Evolutionary conservation across 108 stramenopile species (phyloP).

Genomic region (Skeletonema menzelii): DNA sequence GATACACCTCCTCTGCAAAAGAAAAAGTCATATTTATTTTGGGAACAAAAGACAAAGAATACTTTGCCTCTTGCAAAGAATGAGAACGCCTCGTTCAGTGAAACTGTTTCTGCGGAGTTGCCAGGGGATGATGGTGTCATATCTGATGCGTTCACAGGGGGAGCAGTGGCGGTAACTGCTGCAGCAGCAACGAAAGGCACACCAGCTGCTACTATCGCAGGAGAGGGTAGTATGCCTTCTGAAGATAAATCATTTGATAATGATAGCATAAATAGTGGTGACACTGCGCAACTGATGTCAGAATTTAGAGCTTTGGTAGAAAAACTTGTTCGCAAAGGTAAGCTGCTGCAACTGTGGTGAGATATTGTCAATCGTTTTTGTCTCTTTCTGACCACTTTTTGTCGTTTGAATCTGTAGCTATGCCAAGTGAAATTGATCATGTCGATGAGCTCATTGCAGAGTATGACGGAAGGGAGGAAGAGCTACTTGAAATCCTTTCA

Average conservation of each 20-base stretch:
- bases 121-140: background rate
- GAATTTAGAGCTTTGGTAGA: slow-evolving; percentile 8
- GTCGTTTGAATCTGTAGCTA: slow-evolving; percentile 2
- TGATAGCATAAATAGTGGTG: background rate
- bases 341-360: background rate
- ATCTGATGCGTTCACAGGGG: background rate
- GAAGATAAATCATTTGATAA: background rate
- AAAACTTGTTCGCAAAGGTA: slow-evolving; percentile 20
- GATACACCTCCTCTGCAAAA: background rate
- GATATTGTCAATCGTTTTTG: background rate
- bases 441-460: slow-evolving; percentile 26
- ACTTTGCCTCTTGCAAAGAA: background rate
- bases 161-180: background rate
- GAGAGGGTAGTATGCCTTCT: background rate
- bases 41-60: background rate
- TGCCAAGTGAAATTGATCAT: slow-evolving; percentile 22
- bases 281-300: background rate
- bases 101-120: background rate
- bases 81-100: background rate
- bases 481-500: slow-evolving; percentile 21
- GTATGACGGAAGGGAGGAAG: slow-evolving; percentile 22
- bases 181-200: background rate
- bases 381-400: background rate
- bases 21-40: background rate
- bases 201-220: background rate